Conservation (phyloP, 2,329 filamentous ascomycete genomes). For the Celoporthe dispersa region DNA sequence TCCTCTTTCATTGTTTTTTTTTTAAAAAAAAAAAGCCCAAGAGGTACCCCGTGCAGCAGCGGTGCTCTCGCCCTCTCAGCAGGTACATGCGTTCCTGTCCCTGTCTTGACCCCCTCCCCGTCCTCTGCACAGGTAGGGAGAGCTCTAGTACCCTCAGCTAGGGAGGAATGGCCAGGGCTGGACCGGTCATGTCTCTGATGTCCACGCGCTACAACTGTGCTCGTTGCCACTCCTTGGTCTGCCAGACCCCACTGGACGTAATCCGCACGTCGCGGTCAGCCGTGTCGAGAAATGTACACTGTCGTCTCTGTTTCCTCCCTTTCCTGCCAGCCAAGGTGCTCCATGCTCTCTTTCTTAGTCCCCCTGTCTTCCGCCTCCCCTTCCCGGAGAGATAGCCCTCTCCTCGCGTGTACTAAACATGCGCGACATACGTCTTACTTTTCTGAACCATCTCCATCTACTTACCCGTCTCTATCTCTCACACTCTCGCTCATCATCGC, state of each 20-base stretch:
- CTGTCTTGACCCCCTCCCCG: neutral
- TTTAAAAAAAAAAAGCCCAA: too few species aligned
- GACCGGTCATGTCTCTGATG: slow-evolving; percentile 28
- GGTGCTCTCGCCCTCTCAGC: neutral
- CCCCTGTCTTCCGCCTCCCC: slow-evolving; percentile 14
- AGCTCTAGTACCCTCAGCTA: slow-evolving; percentile 20
- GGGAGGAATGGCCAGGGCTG: slow-evolving; percentile 23
- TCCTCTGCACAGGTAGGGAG: slow-evolving; percentile 23
- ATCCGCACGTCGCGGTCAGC: slow-evolving; percentile 24
- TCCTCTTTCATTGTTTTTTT: neutral
- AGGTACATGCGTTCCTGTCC: slow-evolving; percentile 10
- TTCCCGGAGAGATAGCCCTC: neutral
- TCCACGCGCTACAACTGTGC: slow-evolving; percentile 21
- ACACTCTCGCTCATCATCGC: slow-evolving; percentile 14
- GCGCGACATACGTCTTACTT: slow-evolving; percentile 32
- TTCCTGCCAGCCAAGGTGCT: neutral
- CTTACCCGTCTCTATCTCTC: slow-evolving; percentile 22
- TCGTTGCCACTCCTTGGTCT: slow-evolving; percentile 21
- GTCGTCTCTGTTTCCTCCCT: slow-evolving; percentile 11
- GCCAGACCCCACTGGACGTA: slow-evolving; percentile 27
- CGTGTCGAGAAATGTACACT: slow-evolving; percentile 29
- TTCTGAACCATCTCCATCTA: slow-evolving; percentile 28
- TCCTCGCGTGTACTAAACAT: slow-evolving; percentile 21
- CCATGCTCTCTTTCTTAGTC: slow-evolving; percentile 21
- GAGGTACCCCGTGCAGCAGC: neutral